phyloP scores from a whole-genome alignment of 2,329 filamentous ascomycete species.

The Aspergillus vadensis region DNA sequence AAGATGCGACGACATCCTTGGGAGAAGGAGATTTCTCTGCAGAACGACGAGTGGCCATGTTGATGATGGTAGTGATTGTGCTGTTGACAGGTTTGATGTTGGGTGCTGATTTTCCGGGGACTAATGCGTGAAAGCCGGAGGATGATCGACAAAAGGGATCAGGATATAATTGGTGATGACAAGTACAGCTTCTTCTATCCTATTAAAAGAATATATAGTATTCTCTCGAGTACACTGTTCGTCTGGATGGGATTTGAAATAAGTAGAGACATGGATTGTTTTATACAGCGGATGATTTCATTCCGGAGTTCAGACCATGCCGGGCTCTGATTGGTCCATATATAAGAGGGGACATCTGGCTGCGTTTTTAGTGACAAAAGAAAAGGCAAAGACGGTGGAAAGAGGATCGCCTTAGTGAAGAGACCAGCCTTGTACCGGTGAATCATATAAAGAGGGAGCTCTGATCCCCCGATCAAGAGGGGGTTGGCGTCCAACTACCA shows the following conservation, averaged over 20 bases:
- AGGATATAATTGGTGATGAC: neutral
- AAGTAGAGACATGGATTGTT: neutral
- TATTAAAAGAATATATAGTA: neutral
- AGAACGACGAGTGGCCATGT: constrained; percentile 37
- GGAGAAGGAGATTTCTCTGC: constrained; percentile 32
- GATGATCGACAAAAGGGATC: neutral
- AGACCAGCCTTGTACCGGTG: neutral
- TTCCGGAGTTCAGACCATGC: constrained; percentile 1
- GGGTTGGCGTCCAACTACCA: neutral
- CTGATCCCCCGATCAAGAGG: neutral
- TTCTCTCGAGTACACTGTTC: neutral
- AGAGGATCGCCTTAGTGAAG: neutral
- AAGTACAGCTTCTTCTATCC: neutral
- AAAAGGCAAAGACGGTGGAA: neutral
- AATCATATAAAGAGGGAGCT: neutral
- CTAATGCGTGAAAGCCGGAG: neutral
- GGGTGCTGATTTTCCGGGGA: neutral
- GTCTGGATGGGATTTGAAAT: neutral
- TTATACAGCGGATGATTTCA: constrained; percentile 7
- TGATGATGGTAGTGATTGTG: constrained; percentile 7
- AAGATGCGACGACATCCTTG: constrained; percentile 29
- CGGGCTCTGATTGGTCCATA: constrained; percentile 10
- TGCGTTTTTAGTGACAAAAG: neutral
- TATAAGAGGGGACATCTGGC: neutral
- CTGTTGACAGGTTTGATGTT: neutral